These are phyloP conservation scores for Rubroboletus pulcherrimus DNA, from an alignment of 768 basidiomycete species.

Conservation along the genomic window DNA sequence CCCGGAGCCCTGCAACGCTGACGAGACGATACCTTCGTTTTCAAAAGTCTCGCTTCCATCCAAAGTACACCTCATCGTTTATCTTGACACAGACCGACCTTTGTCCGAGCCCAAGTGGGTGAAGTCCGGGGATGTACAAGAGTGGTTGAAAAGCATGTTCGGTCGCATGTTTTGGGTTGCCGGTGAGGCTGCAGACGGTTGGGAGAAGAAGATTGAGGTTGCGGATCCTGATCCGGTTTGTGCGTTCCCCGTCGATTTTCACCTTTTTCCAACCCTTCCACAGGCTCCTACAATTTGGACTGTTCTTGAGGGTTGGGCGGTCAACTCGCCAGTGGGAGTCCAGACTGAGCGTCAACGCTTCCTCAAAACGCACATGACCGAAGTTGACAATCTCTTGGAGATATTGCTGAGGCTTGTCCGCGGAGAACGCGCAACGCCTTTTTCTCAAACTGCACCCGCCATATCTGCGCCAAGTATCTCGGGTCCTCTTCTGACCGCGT, in stretches of 20 bases:
- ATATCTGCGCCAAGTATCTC: constrained; percentile 61
- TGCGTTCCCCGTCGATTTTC: constrained; percentile 12
- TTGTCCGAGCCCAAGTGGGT: constrained; percentile 97
- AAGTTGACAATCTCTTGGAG: constrained; percentile 87
- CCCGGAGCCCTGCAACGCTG: constrained; percentile 40
- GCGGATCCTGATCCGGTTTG: constrained; percentile 93
- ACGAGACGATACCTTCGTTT: constrained; percentile 73
- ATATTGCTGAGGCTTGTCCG: constrained; percentile 89
- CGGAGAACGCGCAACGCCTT: constrained; percentile 75
- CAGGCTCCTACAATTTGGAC: constrained; percentile 92
- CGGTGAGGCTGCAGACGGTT: constrained; percentile 80
- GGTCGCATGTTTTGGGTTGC: constrained; percentile 85
- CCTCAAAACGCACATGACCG: constrained; percentile 81
- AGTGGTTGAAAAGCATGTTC: constrained; percentile 88
- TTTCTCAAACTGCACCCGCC: constrained; percentile 58
- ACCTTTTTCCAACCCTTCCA: background rate
- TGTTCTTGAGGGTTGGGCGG: constrained; percentile 85
- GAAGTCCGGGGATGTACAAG: constrained; percentile 89
- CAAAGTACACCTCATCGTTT: constrained; percentile 61
- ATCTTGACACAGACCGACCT: constrained; percentile 85
- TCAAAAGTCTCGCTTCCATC: constrained; percentile 49
- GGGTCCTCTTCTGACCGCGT: constrained; percentile 67
- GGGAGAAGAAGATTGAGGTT: constrained; percentile 92
- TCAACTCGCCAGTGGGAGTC: constrained; percentile 75
- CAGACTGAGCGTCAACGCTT: constrained; percentile 81